phyloP scores from a whole-genome alignment of 768 basidiomycete species.

The Leccinum uliginosum region DNA sequence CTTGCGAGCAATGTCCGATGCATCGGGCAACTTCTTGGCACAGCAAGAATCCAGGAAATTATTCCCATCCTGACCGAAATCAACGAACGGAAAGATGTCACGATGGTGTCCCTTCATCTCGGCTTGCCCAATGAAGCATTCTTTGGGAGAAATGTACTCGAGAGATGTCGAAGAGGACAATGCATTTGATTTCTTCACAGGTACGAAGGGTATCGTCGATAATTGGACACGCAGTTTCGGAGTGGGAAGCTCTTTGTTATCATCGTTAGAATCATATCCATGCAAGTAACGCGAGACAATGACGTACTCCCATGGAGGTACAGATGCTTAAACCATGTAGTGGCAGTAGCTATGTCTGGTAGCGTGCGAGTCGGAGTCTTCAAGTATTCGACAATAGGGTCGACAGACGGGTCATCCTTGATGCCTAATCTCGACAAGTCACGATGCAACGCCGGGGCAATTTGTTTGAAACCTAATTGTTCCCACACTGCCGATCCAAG shows the following conservation, averaged over 20 bases:
- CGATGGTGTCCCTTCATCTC: slow-evolving; percentile 7
- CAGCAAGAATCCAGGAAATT: slow-evolving; percentile 11
- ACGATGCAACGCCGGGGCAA: background rate
- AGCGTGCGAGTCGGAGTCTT: background rate
- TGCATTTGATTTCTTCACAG: background rate
- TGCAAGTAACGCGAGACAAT: background rate
- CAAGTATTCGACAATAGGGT: background rate
- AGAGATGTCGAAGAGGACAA: background rate
- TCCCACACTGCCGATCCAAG: slow-evolving; percentile 6
- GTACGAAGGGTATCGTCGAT: slow-evolving; percentile 11
- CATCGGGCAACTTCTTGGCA: slow-evolving; percentile 13
- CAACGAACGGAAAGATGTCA: slow-evolving; percentile 9
- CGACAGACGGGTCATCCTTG: slow-evolving; percentile 3
- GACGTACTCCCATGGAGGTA: slow-evolving; percentile 7
- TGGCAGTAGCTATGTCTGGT: background rate
- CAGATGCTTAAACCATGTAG: slow-evolving; percentile 9
- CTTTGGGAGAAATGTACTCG: slow-evolving; percentile 4
- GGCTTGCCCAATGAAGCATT: slow-evolving; percentile 10
- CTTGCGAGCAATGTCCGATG: slow-evolving; percentile 8
- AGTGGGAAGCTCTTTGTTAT: slow-evolving; percentile 6
- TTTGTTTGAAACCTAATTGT: slow-evolving; percentile 7
- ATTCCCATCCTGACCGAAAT: slow-evolving; percentile 12
- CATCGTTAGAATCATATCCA: background rate
- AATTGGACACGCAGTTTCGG: slow-evolving; percentile 4
- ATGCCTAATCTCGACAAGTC: slow-evolving; percentile 13